phyloP scores from a whole-genome alignment of 2,329 filamentous ascomycete species.

The Lasiodiplodia citricola region DNA sequence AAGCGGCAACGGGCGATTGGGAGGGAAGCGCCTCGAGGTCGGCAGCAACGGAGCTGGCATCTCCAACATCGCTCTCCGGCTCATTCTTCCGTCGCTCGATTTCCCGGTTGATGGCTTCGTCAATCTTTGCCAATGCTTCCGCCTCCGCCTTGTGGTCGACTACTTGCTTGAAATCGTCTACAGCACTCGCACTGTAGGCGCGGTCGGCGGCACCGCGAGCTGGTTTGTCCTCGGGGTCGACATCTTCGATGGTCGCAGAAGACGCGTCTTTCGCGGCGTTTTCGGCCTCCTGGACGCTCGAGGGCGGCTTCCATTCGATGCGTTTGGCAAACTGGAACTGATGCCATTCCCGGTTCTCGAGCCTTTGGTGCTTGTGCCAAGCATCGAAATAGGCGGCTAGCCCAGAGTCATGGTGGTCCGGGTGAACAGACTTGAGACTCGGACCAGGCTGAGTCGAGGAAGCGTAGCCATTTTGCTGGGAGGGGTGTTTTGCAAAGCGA shows the following conservation, averaged over 20 bases:
- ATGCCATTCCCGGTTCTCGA: conserved; percentile 82
- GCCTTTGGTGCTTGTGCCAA: conserved; percentile 77
- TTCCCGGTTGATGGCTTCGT: conserved; percentile 82
- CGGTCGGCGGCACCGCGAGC: conserved; percentile 48
- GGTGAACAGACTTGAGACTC: conserved; percentile 40
- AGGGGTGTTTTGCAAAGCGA: conserved; percentile 54
- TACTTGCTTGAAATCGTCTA: conserved; percentile 65
- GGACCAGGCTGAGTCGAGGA: conserved; percentile 42
- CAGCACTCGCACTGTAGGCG: conserved; percentile 59
- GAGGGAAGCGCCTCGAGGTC: conserved; percentile 38
- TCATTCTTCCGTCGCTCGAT: conserved; percentile 66
- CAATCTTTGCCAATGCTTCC: conserved; percentile 76
- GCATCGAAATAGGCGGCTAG: conserved; percentile 92
- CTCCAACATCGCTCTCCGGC: conserved; percentile 45
- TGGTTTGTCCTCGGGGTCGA: conserved; percentile 34
- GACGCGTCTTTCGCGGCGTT: conserved; percentile 42
- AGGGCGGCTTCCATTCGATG: conserved; percentile 80
- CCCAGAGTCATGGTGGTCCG: conserved; percentile 55
- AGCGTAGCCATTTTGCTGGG: conserved; percentile 80
- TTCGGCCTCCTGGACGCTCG: conserved; percentile 44
- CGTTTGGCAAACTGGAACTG: conserved; percentile 88
- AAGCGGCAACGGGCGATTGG: conserved; percentile 39
- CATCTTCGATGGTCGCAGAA: conserved; percentile 30
- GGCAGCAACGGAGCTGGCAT: conserved; percentile 40
- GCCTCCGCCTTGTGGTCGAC: conserved; percentile 54